Conservation (phyloP, 805 yeast genomes). For the Groenewaldozyma salmanticensis region DNA sequence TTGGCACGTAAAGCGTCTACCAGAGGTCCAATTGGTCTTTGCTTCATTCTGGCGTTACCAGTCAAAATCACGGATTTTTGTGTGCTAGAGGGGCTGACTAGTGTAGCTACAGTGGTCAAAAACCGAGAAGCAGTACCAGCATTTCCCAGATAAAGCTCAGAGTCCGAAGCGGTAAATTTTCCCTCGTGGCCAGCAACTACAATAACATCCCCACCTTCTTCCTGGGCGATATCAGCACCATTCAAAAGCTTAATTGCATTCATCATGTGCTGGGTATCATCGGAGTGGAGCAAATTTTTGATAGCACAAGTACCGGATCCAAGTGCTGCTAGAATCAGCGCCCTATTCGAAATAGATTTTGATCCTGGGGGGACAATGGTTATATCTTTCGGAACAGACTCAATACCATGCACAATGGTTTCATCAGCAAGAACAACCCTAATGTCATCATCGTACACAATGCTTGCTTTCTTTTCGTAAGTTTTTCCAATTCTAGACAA, state of each 20-base stretch:
- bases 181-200: constrained; percentile 80
- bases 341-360: constrained; percentile 93
- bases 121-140: constrained; percentile 98
- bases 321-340: constrained; percentile 83
- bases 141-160: constrained; percentile 80
- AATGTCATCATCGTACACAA: constrained; percentile 70
- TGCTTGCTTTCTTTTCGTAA: constrained; percentile 78
- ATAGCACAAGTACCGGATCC: constrained; percentile 78
- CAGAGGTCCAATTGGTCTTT: constrained; percentile 92
- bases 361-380: constrained; percentile 88
- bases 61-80: constrained; percentile 54
- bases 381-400: constrained; percentile 33
- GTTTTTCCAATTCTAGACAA: constrained; percentile 82
- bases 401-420: constrained; percentile 45
- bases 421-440: constrained; percentile 79
- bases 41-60: constrained; percentile 95
- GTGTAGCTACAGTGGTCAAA: constrained; percentile 83
- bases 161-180: constrained; percentile 47
- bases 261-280: constrained; percentile 92
- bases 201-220: constrained; percentile 82
- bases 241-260: constrained; percentile 69
- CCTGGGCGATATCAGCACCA: constrained; percentile 76
- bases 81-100: constrained; percentile 44
- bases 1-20: constrained; percentile 81
- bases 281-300: constrained; percentile 84